A percentile compares a stretch with the other conserved stretches of the same genome.
Conservation (phyloP, 2,329 filamentous ascomycete species). For the Penicillium sp. region DNA sequence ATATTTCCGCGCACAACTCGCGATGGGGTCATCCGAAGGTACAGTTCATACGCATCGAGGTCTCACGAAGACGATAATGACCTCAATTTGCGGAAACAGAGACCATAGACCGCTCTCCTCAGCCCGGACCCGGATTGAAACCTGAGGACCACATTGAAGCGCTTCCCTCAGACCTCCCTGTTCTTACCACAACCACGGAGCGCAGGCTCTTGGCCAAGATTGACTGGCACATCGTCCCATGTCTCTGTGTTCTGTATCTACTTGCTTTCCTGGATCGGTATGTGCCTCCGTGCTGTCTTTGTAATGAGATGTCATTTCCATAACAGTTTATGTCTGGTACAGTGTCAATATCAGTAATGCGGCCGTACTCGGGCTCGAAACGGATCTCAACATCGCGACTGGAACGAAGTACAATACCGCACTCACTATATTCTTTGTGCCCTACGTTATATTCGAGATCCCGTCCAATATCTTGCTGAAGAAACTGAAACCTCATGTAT, state of each 20-base stretch:
- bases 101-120: no score
- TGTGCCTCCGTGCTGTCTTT: no score
- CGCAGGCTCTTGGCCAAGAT: slow-evolving; percentile 59
- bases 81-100: no score
- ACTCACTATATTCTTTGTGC: slow-evolving; percentile 68
- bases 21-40: no score
- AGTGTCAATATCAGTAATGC: slow-evolving; percentile 75
- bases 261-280: slow-evolving; percentile 57
- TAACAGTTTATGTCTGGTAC: no score
- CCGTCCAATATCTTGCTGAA: slow-evolving; percentile 66
- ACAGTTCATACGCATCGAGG: no score
- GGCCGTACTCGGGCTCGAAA: slow-evolving; percentile 54
- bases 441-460: slow-evolving; percentile 55
- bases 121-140: no score
- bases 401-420: slow-evolving; percentile 63
- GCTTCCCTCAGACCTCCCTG: slow-evolving; percentile 27
- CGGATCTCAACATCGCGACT: slow-evolving; percentile 51
- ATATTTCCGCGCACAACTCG: no score
- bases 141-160: no score
- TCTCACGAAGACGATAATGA: no score
- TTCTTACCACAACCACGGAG: slow-evolving; percentile 43
- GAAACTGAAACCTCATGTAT: slow-evolving; percentile 56
- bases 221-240: slow-evolving; percentile 62
- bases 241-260: slow-evolving; percentile 62
- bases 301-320: no score